Percentiles rank a stretch among this genome's conserved stretches.
phyloP scores from a whole-genome alignment of 305 asterid genomes.

The Coffea humblotiana region DNA sequence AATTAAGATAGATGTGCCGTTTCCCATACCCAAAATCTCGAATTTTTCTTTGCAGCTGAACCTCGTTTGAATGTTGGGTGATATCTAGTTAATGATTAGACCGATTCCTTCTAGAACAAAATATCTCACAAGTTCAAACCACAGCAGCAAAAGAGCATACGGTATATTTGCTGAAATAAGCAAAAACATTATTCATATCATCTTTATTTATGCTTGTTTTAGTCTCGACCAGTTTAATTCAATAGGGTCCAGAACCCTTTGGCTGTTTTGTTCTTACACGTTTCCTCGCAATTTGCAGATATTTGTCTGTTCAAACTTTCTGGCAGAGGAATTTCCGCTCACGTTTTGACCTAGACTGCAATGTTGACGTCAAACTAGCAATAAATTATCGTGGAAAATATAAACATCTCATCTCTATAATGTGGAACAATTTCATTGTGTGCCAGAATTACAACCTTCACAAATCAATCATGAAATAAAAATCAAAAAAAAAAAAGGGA shows the following conservation, averaged over 20 bases:
- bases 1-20: no score
- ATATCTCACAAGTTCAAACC: not conserved
- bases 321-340: not conserved
- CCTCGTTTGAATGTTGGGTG: not conserved
- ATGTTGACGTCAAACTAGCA: no score
- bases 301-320: not conserved
- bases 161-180: not conserved
- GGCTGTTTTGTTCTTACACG: not conserved
- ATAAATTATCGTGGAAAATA: no score
- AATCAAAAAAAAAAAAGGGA: no score
- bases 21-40: not conserved
- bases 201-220: not conserved
- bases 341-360: not conserved
- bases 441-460: no score
- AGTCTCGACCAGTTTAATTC: not conserved
- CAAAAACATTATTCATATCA: not conserved
- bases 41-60: no score
- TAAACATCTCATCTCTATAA: no score
- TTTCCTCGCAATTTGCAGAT: not conserved
- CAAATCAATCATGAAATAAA: not conserved
- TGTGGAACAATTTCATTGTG: no score
- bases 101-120: not conserved
- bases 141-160: not conserved
- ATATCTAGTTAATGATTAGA: no score
- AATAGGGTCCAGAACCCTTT: not conserved